Base-by-base conservation (phyloP, 1,139 yeast species). In the Yarrowia galli region DNA sequence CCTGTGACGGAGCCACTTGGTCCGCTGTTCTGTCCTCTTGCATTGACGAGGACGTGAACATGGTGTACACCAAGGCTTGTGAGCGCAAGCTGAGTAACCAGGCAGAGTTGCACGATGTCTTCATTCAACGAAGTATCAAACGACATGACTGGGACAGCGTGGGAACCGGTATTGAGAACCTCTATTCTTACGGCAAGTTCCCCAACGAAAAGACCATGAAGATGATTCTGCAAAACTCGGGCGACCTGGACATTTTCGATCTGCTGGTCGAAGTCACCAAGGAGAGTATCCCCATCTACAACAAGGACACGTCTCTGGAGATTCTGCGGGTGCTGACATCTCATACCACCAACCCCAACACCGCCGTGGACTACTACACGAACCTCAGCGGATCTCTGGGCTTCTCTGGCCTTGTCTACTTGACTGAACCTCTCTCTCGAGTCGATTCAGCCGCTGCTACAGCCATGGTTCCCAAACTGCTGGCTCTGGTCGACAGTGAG, bases 11-110 rank as follows among this genome's bases (percentile, higher is more conserved):
- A 22, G 16, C 23, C 54, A 38, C 56, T 12, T 61, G 54, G 54
- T 22, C 56, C 1, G 66, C 56, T 1, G 45, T 61, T 6, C 16
- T 61, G 38, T n/a, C 54, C 43, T 46, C 54, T 15, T 61, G 66
- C 38, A 46, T 46, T 13, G 66, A 61, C 25, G 66, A 61, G 38
- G 66, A 61, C 46, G 45, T 61, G 54, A 12, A 9, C 12, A 28
- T 28, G 36, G 66, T 61, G n/a, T 46, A 46, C 38, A 16, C 20
- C 9, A 36, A 48, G 38, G 66, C 66, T 5, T 16, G 22, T 10
- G 45, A 35, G 13, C 56, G 45, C 12, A 46, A 38, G 25, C 38
- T 46, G 36, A 8, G 46, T 38, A 18, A 46, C 66, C 66, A 61
- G 46, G n/a, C 46, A 15, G 38, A 22, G 12, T 20, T 61, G 23